Evolutionary conservation across 2,329 filamentous ascomycete species (phyloP).

Genomic region (Ceratocystis cubensis): DNA sequence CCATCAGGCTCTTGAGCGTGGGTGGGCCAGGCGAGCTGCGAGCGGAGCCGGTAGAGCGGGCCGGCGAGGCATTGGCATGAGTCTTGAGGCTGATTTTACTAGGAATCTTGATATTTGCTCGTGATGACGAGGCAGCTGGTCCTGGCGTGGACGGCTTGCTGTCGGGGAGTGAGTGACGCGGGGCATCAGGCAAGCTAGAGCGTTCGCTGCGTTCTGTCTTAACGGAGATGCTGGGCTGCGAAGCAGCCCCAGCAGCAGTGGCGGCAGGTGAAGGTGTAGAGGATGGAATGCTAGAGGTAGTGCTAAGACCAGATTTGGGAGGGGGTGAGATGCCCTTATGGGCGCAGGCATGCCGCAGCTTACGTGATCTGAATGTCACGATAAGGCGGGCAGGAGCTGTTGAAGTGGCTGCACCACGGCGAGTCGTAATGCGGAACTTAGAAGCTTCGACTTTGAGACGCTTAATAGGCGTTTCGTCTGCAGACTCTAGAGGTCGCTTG

Average conservation of each 20-base stretch:
- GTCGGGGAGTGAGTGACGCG: conserved; percentile 15
- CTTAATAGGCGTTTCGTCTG: conserved; percentile 10
- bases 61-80: not conserved
- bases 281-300: conserved; percentile 12
- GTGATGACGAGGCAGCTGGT: not conserved
- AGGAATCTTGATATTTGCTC: conserved; percentile 17
- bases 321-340: conserved; percentile 18
- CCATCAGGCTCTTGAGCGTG: conserved; percentile 19
- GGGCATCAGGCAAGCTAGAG: conserved; percentile 14
- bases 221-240: conserved; percentile 13
- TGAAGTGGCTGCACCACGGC: not conserved
- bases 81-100: conserved; percentile 20
- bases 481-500: conserved; percentile 17
- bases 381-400: conserved; percentile 7
- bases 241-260: not conserved
- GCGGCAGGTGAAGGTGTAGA: conserved; percentile 11
- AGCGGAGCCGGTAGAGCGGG: not conserved
- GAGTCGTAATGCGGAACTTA: conserved; percentile 8
- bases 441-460: conserved; percentile 16
- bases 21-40: conserved; percentile 13
- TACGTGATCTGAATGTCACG: conserved; percentile 17
- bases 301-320: conserved; percentile 3
- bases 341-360: conserved; percentile 17
- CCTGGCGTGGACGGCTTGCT: not conserved
- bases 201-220: conserved; percentile 20